phyloP scores from a whole-genome alignment of 345 rosid genomes.

The Erysimum cheiranthoides region DNA sequence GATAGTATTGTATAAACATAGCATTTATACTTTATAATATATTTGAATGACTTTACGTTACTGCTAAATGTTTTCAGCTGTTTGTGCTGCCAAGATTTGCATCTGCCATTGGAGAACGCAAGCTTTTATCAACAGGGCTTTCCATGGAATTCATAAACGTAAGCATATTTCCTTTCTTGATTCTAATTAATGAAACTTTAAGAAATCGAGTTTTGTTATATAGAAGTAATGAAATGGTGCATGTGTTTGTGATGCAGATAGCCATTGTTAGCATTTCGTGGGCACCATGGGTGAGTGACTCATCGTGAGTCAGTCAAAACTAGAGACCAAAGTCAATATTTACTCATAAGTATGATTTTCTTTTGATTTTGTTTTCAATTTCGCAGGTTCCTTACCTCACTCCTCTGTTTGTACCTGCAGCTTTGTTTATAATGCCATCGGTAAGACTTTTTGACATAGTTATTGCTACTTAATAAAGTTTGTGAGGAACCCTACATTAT shows the following conservation, averaged over 20 bases:
- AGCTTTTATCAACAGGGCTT: constrained; percentile 74
- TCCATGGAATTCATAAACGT: constrained; percentile 52
- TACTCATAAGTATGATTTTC: constrained; percentile 9
- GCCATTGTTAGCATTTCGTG: constrained; percentile 72
- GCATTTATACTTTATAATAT: not conserved
- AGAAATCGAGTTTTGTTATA: not conserved
- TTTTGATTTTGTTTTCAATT: not conserved
- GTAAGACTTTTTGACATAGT: constrained; percentile 51
- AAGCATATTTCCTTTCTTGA: not conserved
- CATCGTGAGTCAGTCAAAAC: constrained; percentile 51
- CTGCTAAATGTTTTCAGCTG: constrained; percentile 52
- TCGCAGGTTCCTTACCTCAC: constrained; percentile 78
- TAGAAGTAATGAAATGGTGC: not conserved
- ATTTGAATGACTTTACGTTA: not conserved
- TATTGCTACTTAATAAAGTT: not conserved
- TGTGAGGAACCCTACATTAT: not conserved
- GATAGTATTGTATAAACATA: not conserved
- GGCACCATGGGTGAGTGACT: constrained; percentile 74
- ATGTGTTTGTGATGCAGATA: constrained; percentile 57
- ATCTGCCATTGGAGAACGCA: constrained; percentile 60
- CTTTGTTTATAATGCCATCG: constrained; percentile 56
- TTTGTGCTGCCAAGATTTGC: constrained; percentile 68
- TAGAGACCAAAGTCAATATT: not conserved
- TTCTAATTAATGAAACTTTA: not conserved
- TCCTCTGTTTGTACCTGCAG: constrained; percentile 46